phyloP scores from a whole-genome alignment of 78 protist genomes.

The Anaeramoeba flamelloides region DNA sequence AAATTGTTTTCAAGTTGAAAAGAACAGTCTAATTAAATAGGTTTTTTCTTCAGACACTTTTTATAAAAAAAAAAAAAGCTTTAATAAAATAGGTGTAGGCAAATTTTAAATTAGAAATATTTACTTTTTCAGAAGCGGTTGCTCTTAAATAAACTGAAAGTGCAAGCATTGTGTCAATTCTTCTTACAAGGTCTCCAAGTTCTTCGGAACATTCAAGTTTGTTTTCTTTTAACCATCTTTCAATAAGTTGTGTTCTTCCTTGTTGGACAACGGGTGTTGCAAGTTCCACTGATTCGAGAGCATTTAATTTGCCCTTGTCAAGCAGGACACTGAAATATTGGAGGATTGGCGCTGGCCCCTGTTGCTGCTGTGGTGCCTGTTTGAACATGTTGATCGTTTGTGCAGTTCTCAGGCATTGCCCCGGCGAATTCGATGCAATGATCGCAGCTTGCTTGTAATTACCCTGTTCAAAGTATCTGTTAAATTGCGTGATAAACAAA shows the following conservation, averaged over 20 bases:
- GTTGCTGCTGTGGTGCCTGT: slow-evolving; percentile 30
- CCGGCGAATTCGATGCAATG: slow-evolving; percentile 71
- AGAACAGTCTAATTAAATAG: too few species aligned
- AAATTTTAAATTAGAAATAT: too few species aligned
- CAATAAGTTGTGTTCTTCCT: slow-evolving; percentile 58
- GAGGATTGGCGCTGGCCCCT: slow-evolving; percentile 59
- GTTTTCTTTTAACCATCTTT: slow-evolving; percentile 82
- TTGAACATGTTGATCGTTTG: slow-evolving; percentile 76
- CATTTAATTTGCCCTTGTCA: slow-evolving; percentile 72
- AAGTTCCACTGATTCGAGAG: slow-evolving; percentile 80
- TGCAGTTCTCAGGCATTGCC: slow-evolving; percentile 55
- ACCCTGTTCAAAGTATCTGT: slow-evolving; percentile 38
- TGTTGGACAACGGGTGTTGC: slow-evolving; percentile 71
- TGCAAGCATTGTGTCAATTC: slow-evolving; percentile 45
- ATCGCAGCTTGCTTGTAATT: slow-evolving; percentile 70
- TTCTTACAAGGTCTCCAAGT: slow-evolving; percentile 80
- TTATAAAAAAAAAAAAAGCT: too few species aligned
- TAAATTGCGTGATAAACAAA: slow-evolving; percentile 57
- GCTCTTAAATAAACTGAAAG: slow-evolving; percentile 74
- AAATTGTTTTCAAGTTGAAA: too few species aligned
- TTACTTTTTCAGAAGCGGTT: slow-evolving; percentile 56
- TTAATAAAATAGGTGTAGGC: too few species aligned
- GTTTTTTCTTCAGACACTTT: too few species aligned
- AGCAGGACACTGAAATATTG: slow-evolving; percentile 80
- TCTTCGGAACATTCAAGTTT: slow-evolving; percentile 88